Percentiles rank a stretch among this genome's conserved stretches.
phyloP scores from a whole-genome alignment of 129 eudicot species.

The Erigeron canadensis region DNA sequence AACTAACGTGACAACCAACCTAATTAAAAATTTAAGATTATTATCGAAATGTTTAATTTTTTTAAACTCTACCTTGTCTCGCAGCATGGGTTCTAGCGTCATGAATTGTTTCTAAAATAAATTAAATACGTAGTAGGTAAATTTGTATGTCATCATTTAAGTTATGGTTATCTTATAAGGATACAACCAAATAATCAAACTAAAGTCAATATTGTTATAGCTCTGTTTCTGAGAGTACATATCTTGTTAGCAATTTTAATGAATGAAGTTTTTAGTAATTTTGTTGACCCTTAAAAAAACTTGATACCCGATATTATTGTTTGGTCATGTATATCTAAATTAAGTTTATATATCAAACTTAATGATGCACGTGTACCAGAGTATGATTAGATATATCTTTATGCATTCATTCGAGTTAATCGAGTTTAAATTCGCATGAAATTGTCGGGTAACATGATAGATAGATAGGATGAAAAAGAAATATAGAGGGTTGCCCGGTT shows the following conservation, averaged over 20 bases:
- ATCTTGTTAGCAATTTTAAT: no score
- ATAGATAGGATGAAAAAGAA: not conserved
- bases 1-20: constrained; percentile 24
- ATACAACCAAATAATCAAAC: not conserved
- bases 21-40: not conserved
- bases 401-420: not conserved
- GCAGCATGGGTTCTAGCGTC: constrained; percentile 32
- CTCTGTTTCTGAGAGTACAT: not conserved
- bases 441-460: no score
- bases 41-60: not conserved
- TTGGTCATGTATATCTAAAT: no score
- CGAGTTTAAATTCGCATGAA: not conserved
- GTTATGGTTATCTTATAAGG: not conserved
- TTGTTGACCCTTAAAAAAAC: no score
- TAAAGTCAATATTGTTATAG: not conserved
- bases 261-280: no score
- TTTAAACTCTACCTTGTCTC: constrained; percentile 11
- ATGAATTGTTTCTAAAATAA: constrained; percentile 7
- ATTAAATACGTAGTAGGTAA: constrained; percentile 25
- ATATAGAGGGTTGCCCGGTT: not conserved
- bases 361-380: no score
- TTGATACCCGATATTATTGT: no score
- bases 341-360: not conserved
- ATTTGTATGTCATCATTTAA: constrained; percentile 31
- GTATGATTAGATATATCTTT: no score